Evolutionary conservation across 2,329 filamentous ascomycete species (phyloP).

Genomic region (Leptosphaerulina australis): DNA sequence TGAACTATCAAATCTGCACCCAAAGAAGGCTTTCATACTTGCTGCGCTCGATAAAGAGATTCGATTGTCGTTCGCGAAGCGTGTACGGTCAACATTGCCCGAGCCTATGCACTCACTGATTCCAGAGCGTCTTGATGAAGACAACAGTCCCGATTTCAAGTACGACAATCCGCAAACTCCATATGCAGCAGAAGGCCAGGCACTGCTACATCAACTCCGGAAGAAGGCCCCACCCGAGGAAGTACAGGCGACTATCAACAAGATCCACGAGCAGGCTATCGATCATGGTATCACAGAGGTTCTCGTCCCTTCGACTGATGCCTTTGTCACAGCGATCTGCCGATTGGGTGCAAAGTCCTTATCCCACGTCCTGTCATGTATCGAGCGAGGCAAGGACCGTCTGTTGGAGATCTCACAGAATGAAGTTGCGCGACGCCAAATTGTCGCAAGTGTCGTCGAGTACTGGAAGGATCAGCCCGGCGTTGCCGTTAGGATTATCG

Average conservation of each 20-base stretch:
- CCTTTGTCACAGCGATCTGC: constrained; percentile 91
- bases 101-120: constrained; percentile 82
- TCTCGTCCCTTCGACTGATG: constrained; percentile 85
- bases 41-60: constrained; percentile 96
- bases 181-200: constrained; percentile 82
- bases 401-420: constrained; percentile 78
- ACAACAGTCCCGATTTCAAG: constrained; percentile 94
- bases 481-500: constrained; percentile 87
- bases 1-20: constrained; percentile 74
- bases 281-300: constrained; percentile 73
- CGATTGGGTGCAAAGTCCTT: constrained; percentile 94
- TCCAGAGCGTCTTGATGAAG: constrained; percentile 85
- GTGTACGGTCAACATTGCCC: constrained; percentile 91
- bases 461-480: constrained; percentile 96
- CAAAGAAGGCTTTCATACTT: constrained; percentile 90
- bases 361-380: constrained; percentile 92
- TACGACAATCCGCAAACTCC: constrained; percentile 79
- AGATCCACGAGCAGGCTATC: constrained; percentile 79
- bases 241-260: constrained; percentile 78
- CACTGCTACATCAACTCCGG: constrained; percentile 77
- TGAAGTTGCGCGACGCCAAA: constrained; percentile 79
- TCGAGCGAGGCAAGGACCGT: constrained; percentile 91
- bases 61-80: constrained; percentile 90
- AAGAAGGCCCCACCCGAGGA: constrained; percentile 86
- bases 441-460: constrained; percentile 85